Conservation (phyloP, 176 grass and related monocot genomes). For the Bothriochloa decipiens region DNA sequence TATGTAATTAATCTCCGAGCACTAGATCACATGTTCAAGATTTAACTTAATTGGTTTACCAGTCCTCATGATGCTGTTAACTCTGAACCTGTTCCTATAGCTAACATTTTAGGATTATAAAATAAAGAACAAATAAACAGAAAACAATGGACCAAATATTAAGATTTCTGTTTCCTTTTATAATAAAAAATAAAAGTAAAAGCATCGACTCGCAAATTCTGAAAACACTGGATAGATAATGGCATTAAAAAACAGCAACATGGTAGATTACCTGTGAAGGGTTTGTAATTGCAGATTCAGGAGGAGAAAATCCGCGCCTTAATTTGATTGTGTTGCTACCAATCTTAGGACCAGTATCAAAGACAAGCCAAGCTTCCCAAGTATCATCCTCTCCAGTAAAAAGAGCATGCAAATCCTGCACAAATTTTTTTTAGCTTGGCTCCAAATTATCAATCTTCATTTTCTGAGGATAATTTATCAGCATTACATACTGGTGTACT, state of each 20-base stretch:
- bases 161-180: constrained; percentile 26
- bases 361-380: constrained; percentile 82
- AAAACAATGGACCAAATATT: neutral
- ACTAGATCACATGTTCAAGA: constrained; percentile 2
- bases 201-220: constrained; percentile 10
- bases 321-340: constrained; percentile 78
- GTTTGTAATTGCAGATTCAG: constrained; percentile 61
- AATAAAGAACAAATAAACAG: constrained; percentile 23
- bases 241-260: constrained; percentile 30
- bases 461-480: constrained; percentile 18
- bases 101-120: constrained; percentile 7
- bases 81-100: neutral
- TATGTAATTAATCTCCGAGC: constrained; percentile 20
- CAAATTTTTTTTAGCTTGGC: too few species aligned
- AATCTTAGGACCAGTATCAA: constrained; percentile 69
- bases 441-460: too few species aligned
- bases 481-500: constrained; percentile 58
- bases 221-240: constrained; percentile 20
- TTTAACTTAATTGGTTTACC: neutral
- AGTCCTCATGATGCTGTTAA: constrained; percentile 5
- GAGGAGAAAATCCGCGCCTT: constrained; percentile 81
- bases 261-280: constrained; percentile 72
- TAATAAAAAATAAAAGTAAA: neutral
- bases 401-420: too few species aligned
- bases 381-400: too few species aligned